Evolutionary conservation across 2,329 filamentous ascomycete genomes (phyloP), one percentile per base, ranked within the genome.

Genomic region (Sarocladiaceae sp.): DNA sequence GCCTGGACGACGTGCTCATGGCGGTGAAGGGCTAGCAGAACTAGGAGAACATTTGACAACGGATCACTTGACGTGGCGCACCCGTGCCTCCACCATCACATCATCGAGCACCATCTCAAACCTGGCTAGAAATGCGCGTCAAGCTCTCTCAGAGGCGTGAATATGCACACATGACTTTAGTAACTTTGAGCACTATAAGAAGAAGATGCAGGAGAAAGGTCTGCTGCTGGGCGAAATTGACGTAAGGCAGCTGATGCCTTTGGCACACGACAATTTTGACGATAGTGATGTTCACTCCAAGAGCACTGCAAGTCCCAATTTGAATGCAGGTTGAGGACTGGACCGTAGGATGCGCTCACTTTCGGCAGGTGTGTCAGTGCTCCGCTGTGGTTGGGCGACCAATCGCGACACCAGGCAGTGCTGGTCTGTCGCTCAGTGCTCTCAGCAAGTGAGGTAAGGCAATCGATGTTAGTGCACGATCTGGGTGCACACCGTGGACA

Each of bases 361-460:
- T 48, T 15, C 26, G 33, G 28, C 44, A 48, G 44, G 44, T 48
- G 44, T 48, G 18, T 5, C 15, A 11, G 5, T 31, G n/a, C 26
- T 25, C n/a, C 33, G 44, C 28, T 48, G 25, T 48, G 44, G 44
- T 48, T 48, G 44, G 44, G n/a, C 23, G n/a, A 42, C 18, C 20
- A 8, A 11, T 31, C 8, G 7, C 28, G 28, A 31, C 7, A 18
- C 35, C 35, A 37, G 11, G 35, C 35, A 18, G 8, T 37, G 35
- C 15, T 33, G 15, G 29, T 15, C 29, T 33, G 29, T 8, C 29
- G 15, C n/a, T n/a, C n/a, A n/a, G n/a, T n/a, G n/a, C n/a, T n/a
- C n/a, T n/a, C n/a, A n/a, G n/a, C n/a, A n/a, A n/a, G n/a, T n/a
- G n/a, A n/a, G n/a, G n/a, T n/a, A n/a, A n/a, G n/a, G n/a, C 6